A percentile compares a stretch with the other conserved stretches of the same genome.
Evolutionary conservation across 2,329 filamentous ascomycete species (phyloP).

Genomic region (Aureobasidium leucospermi): DNA sequence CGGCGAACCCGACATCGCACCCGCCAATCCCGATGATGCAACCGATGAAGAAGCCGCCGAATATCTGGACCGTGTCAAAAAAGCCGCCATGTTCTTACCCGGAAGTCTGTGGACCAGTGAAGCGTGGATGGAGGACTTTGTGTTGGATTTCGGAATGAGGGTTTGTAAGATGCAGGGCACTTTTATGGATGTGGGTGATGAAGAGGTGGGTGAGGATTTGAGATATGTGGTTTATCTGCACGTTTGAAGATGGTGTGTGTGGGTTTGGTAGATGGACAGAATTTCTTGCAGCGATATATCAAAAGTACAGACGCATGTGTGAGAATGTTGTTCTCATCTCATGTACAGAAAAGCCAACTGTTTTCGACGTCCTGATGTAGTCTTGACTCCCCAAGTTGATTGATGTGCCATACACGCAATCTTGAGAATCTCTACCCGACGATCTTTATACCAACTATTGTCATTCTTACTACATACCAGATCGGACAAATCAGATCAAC

Average conservation of each 20-base stretch:
- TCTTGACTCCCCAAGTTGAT: no score
- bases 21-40: conserved; percentile 17
- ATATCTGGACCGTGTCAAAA: conserved; percentile 14
- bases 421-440: no score
- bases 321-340: no score
- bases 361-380: no score
- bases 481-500: no score
- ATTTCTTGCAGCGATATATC: no score
- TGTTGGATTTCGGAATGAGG: conserved; percentile 25
- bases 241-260: conserved; percentile 1
- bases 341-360: no score
- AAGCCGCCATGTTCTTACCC: conserved; percentile 12
- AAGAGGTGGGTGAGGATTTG: conserved; percentile 16
- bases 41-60: conserved; percentile 18
- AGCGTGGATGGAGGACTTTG: conserved; percentile 23
- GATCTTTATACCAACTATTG: no score
- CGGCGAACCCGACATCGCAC: conserved; percentile 11
- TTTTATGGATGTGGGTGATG: conserved; percentile 25
- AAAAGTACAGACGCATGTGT: no score
- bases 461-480: no score
- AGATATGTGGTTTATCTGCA: conserved; percentile 27
- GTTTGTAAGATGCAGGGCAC: conserved; percentile 26
- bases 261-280: no score
- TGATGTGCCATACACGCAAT: no score
- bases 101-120: conserved; percentile 20